Conservation (phyloP, 805 yeast genomes). For the Nakazawaea ernobii region DNA sequence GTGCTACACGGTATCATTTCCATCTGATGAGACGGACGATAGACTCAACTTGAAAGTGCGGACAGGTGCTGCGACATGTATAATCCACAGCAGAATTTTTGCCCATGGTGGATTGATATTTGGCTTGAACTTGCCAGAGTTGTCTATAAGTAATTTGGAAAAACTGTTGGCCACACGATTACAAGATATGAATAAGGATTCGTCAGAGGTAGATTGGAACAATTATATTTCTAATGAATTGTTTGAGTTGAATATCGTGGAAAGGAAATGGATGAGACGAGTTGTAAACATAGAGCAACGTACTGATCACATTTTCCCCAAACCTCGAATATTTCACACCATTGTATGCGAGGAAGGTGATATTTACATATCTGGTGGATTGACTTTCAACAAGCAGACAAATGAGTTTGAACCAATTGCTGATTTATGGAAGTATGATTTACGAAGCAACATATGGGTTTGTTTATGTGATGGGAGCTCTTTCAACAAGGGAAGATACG, state of each 20-base stretch:
- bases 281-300: slow-evolving; percentile 18
- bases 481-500: slow-evolving; percentile 35
- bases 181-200: slow-evolving; percentile 18
- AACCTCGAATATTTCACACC: slow-evolving; percentile 56
- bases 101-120: slow-evolving; percentile 66
- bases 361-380: slow-evolving; percentile 63
- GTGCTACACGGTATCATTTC: slow-evolving; percentile 52
- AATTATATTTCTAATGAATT: slow-evolving; percentile 56
- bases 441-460: slow-evolving; percentile 47
- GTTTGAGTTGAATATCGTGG: slow-evolving; percentile 53
- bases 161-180: slow-evolving; percentile 28
- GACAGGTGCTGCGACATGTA: slow-evolving; percentile 60
- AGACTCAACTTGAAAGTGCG: slow-evolving; percentile 52
- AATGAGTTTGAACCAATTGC: slow-evolving; percentile 42
- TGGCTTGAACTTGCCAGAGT: slow-evolving; percentile 42
- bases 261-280: slow-evolving; percentile 51
- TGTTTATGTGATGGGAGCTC: slow-evolving; percentile 37
- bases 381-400: slow-evolving; percentile 32
- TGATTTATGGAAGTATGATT: slow-evolving; percentile 66
- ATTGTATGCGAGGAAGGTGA: slow-evolving; percentile 43
- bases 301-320: slow-evolving; percentile 22
- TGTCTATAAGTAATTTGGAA: slow-evolving; percentile 18
- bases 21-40: slow-evolving; percentile 40
- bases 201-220: slow-evolving; percentile 14
- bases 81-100: slow-evolving; percentile 54